Conservation (phyloP, 129 eudicot genomes). For the Lactuca saligna region DNA sequence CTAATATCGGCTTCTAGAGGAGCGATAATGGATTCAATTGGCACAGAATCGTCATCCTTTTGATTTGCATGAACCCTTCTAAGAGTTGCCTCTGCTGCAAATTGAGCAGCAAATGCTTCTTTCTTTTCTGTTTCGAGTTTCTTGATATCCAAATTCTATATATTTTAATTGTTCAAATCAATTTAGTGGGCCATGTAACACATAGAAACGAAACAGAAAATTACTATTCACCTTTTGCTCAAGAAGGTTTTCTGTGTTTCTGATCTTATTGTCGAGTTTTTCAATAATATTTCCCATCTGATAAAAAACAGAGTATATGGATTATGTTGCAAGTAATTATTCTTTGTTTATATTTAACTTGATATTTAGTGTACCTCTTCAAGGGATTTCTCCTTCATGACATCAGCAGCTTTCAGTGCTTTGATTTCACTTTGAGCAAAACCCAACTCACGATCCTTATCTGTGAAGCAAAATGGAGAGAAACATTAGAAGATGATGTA, state of each 20-base stretch:
- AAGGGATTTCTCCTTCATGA: conserved; percentile 71
- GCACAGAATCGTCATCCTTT: conserved; percentile 68
- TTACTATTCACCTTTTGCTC: conserved; percentile 68
- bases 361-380: conserved; percentile 55
- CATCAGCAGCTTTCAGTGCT: conserved; percentile 68
- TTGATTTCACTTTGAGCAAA: conserved; percentile 71
- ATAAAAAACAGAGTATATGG: conserved; percentile 13
- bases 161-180: background rate
- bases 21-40: conserved; percentile 78
- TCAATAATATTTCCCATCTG: conserved; percentile 58
- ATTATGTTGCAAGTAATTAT: background rate
- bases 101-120: conserved; percentile 88
- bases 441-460: conserved; percentile 67
- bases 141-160: conserved; percentile 84
- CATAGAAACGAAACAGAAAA: background rate
- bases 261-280: conserved; percentile 68
- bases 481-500: background rate
- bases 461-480: conserved; percentile 34
- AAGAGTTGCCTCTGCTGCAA: conserved; percentile 91
- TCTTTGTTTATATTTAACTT: background rate
- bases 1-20: conserved; percentile 90
- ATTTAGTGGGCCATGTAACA: background rate
- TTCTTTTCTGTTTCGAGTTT: conserved; percentile 73
- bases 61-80: conserved; percentile 77
- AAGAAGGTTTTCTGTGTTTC: conserved; percentile 44